These are phyloP conservation scores for Malassezia brasiliensis DNA, from an alignment of 1,284 basidiomycete genomes.

Conservation along the genomic window DNA sequence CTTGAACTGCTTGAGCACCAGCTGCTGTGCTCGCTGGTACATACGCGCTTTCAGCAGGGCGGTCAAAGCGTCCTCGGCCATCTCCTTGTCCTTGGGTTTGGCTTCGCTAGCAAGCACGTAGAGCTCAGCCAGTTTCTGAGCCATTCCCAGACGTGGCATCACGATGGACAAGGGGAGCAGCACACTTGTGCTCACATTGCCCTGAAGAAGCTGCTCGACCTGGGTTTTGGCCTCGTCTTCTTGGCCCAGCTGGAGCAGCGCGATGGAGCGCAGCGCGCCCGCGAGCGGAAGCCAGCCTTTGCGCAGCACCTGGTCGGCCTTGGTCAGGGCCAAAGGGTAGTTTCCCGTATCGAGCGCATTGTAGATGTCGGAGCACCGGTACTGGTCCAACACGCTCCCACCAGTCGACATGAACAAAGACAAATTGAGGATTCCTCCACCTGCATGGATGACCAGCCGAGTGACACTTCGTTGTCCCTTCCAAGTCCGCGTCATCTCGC, in stretches of 20 bases:
- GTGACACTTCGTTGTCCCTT: not conserved
- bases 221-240: not conserved
- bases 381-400: slow-evolving; percentile 16
- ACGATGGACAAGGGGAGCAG: slow-evolving; percentile 7
- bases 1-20: slow-evolving; percentile 6
- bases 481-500: slow-evolving; percentile 2
- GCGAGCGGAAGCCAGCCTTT: slow-evolving; percentile 6
- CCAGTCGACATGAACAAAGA: not conserved
- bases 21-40: slow-evolving; percentile 12
- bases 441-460: not conserved
- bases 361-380: slow-evolving; percentile 12
- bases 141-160: slow-evolving; percentile 2
- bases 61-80: slow-evolving; percentile 6
- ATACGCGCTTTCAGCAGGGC: slow-evolving; percentile 4
- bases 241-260: slow-evolving; percentile 7
- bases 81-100: slow-evolving; percentile 6
- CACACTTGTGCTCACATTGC: slow-evolving; percentile 4
- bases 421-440: not conserved
- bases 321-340: slow-evolving; percentile 1
- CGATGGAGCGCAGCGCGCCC: slow-evolving; percentile 6
- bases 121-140: slow-evolving; percentile 13
- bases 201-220: not conserved
- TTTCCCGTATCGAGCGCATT: slow-evolving; percentile 12
- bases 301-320: slow-evolving; percentile 9
- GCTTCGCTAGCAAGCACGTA: slow-evolving; percentile 10